A percentile compares a stretch with the other conserved stretches of the same genome.
Evolutionary conservation across 192 early-diverging fungal species (phyloP).

Genomic region (Piromyces finnis): DNA sequence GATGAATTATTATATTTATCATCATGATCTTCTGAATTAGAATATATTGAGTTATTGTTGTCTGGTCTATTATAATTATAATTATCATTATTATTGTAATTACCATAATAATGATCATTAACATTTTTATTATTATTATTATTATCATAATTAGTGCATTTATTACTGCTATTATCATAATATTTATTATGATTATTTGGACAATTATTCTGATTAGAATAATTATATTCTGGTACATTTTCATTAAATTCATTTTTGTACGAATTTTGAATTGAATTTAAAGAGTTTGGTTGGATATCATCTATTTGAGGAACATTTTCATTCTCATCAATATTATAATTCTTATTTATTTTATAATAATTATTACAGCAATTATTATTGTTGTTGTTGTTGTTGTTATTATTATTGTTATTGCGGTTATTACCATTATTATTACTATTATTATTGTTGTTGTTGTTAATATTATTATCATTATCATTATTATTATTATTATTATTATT

Average conservation of each 20-base stretch:
- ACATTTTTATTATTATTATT: background rate
- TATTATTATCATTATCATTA: no score
- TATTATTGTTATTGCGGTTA: no score
- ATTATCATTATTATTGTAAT: background rate
- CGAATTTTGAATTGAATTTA: background rate
- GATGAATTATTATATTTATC: background rate
- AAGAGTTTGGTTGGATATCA: background rate
- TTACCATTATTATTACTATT: background rate
- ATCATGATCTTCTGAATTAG: background rate
- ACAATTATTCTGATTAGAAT: background rate
- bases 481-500: no score
- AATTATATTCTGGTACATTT: background rate
- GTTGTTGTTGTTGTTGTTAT: no score
- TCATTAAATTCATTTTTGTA: background rate
- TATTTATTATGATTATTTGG: no score
- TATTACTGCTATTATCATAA: background rate
- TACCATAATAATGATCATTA: background rate
- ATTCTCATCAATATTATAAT: background rate
- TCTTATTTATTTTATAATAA: background rate
- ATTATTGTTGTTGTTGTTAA: no score
- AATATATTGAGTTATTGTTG: background rate
- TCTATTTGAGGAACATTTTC: background rate
- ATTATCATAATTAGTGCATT: background rate
- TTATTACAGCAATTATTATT: no score
- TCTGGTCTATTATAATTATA: background rate